Conservation (phyloP, 208 protist species). For the Sergeia podlipaevii region DNA sequence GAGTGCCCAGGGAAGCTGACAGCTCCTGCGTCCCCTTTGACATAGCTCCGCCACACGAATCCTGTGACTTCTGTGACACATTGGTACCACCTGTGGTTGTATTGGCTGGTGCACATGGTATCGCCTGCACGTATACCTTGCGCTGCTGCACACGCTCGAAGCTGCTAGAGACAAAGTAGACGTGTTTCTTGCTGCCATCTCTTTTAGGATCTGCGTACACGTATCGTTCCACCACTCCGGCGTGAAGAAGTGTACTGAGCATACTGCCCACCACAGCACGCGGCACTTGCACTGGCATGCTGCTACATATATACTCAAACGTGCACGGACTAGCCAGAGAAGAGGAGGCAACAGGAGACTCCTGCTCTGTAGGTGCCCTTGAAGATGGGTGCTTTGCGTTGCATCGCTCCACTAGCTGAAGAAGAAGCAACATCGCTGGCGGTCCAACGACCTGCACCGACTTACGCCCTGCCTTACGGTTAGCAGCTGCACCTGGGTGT, state of each 20-base stretch:
- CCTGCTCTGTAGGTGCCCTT: background rate
- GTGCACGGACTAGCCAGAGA: no score
- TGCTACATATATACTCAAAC: slow-evolving; percentile 39
- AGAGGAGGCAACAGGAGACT: background rate
- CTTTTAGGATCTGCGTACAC: slow-evolving; percentile 1
- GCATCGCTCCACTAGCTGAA: slow-evolving; percentile 43
- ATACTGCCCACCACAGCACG: slow-evolving; percentile 45
- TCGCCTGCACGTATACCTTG: no score
- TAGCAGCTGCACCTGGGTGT: background rate
- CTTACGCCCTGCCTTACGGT: no score
- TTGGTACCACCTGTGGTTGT: no score
- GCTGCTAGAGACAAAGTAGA: no score
- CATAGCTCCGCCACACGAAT: no score
- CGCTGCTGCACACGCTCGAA: no score
- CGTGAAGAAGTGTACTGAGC: slow-evolving; percentile 43
- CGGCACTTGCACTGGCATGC: slow-evolving; percentile 34
- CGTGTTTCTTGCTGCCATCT: background rate
- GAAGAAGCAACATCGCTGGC: slow-evolving; percentile 43
- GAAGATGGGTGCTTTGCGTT: background rate
- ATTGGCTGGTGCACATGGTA: no score
- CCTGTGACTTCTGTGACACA: no score
- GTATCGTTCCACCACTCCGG: slow-evolving; percentile 44
- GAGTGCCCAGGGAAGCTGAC: no score
- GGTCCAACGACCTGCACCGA: slow-evolving; percentile 32
- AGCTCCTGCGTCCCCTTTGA: no score